Evolutionary conservation across 2,329 filamentous ascomycete genomes (phyloP), one percentile per base, ranked within the genome.

Genomic region (Colletotrichum australisinense): DNA sequence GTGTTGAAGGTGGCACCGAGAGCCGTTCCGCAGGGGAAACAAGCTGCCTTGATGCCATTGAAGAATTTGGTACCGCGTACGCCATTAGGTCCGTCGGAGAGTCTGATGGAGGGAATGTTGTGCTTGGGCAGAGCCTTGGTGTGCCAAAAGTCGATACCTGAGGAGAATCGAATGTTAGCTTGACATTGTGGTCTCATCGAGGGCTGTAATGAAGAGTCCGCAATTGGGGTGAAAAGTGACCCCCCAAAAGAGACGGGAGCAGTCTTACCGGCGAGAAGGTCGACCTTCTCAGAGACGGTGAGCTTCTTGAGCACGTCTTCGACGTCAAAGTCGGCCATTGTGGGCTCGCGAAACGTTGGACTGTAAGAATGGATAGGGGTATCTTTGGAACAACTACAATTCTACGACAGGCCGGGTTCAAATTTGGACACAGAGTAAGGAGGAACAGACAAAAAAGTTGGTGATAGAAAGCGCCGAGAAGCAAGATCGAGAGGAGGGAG

Each of bases 71-170:
- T 91, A 63, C 92, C 92, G 75, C 92, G 86, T 42, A 92, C 88
- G 63, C 92, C 92, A 79, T 93, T 93, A 49, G 93, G 93, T 0
- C 92, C 92, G 76, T 94, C 92, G 49, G 90, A 89, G 59, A 92
- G 86, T 60, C 92, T 89, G 38, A 93, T 84, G 0, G 91, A 90
- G 6, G 92, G 92, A 42, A 93, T 86, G 1, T 89, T 88, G 77
- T 91, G 87, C 26, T 89, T 80, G 11, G 89, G 89, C 7, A 93
- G 84, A 16, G 88, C 81, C 76, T 89, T 88, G 42, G 92, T 92
- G 78, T 93, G 90, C 92, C 92, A 94, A 78, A 93, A 93, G 81
- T 93, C 92, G 75, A 88, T 87, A 69, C 90, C 90, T 88, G 69
- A 6, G 24, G 46, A 28, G n/a, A 24, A 12, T 4, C 30, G 7